These are phyloP conservation scores for Odontarrhena argentea DNA, from an alignment of 345 rosid species.

Conservation along the genomic window DNA sequence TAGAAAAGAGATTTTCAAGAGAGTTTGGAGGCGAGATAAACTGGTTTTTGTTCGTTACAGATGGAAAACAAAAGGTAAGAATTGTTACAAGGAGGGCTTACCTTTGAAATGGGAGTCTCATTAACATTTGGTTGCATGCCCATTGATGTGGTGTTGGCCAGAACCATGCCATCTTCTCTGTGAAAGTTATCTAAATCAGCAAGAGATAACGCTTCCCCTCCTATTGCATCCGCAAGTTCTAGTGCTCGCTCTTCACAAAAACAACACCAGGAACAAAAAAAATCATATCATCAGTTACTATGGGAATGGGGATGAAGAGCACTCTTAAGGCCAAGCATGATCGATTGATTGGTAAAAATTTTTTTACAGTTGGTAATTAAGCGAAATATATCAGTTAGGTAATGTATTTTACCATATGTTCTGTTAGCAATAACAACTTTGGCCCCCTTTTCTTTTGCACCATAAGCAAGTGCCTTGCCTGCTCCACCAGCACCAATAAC, in stretches of 20 bases:
- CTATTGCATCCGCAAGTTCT: conserved; percentile 73
- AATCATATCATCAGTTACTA: conserved; percentile 25
- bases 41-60: not conserved
- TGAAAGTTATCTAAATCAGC: conserved; percentile 64
- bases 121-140: conserved; percentile 93
- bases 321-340: conserved; percentile 6
- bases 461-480: conserved; percentile 93
- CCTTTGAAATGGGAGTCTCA: conserved; percentile 89
- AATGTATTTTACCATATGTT: conserved; percentile 58
- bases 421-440: conserved; percentile 87
- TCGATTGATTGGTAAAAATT: too few species aligned
- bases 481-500: conserved; percentile 98
- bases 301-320: conserved; percentile 9
- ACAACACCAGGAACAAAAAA: conserved; percentile 26
- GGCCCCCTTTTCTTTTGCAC: conserved; percentile 92
- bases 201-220: conserved; percentile 77
- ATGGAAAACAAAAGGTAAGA: conserved; percentile 9
- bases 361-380: not conserved
- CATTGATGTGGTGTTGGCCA: conserved; percentile 90
- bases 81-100: conserved; percentile 34
- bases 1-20: not conserved
- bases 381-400: conserved; percentile 1
- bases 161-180: conserved; percentile 79
- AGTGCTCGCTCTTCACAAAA: conserved; percentile 62
- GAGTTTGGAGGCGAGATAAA: conserved; percentile 1